phyloP scores from a whole-genome alignment of 441 rosid genomes.

The Erodium trifolium region DNA sequence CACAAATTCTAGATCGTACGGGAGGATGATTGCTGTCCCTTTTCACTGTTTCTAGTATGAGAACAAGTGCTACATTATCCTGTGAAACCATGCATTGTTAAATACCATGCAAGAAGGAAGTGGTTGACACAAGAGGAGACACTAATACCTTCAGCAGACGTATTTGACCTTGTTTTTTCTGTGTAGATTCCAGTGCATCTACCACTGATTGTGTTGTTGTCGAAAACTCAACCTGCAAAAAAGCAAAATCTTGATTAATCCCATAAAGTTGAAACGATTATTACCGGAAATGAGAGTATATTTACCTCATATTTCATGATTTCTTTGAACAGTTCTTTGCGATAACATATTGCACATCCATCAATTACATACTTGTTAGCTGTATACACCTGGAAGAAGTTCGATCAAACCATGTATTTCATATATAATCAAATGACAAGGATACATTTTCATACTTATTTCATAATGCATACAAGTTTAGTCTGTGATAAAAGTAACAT shows the following conservation, averaged over 20 bases:
- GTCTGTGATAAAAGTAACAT: constrained; percentile 2
- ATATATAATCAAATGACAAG: neutral
- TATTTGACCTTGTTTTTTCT: neutral
- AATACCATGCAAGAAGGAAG: neutral
- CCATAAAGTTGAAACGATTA: neutral
- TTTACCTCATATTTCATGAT: constrained; percentile 29
- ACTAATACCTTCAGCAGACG: constrained; percentile 17
- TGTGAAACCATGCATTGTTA: constrained; percentile 11
- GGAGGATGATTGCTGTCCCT: constrained; percentile 1
- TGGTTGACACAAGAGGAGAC: neutral
- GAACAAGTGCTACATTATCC: constrained; percentile 32
- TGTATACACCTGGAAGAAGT: constrained; percentile 23
- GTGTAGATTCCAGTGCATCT: constrained; percentile 23
- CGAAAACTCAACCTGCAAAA: constrained; percentile 27
- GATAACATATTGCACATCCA: constrained; percentile 31
- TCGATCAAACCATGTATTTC: neutral
- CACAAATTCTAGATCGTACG: constrained; percentile 18
- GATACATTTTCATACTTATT: neutral
- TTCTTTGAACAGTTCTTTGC: constrained; percentile 23
- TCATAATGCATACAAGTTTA: neutral
- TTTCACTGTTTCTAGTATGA: constrained; percentile 23
- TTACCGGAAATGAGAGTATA: neutral
- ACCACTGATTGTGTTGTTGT: constrained; percentile 21
- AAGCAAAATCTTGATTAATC: neutral
- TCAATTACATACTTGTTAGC: constrained; percentile 17